A percentile compares a stretch with the other conserved stretches of the same genome.
Evolutionary conservation across 331 rosid genomes (phyloP).

Genomic region (Rhamnella rubrinervis): DNA sequence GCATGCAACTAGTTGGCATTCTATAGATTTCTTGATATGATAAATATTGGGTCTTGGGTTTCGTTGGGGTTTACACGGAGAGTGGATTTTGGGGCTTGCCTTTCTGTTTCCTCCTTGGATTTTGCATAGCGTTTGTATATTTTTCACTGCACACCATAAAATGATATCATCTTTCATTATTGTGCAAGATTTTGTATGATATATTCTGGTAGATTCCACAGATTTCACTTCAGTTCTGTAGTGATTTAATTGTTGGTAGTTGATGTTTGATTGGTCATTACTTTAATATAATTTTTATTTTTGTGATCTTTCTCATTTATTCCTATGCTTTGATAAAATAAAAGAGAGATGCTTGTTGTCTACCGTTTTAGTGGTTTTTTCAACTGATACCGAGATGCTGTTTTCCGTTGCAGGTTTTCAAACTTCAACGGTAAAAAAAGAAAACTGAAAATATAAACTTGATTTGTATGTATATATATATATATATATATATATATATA

Average conservation of each 20-base stretch:
- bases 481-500: not conserved
- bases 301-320: constrained; percentile 64
- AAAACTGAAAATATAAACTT: constrained; percentile 12
- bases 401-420: constrained; percentile 84
- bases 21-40: constrained; percentile 15
- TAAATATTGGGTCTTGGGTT: constrained; percentile 47
- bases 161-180: constrained; percentile 53
- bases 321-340: constrained; percentile 43
- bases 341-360: constrained; percentile 89
- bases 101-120: constrained; percentile 39
- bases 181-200: constrained; percentile 53
- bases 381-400: constrained; percentile 97
- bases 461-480: constrained; percentile 23
- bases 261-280: constrained; percentile 53
- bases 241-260: constrained; percentile 60
- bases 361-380: constrained; percentile 83
- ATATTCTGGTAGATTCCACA: constrained; percentile 75
- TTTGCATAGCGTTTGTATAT: constrained; percentile 38
- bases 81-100: constrained; percentile 69
- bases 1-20: constrained; percentile 1
- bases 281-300: constrained; percentile 26
- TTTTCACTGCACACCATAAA: constrained; percentile 35
- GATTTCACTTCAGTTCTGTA: constrained; percentile 50
- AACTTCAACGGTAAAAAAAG: constrained; percentile 52
- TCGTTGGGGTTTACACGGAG: constrained; percentile 73